These are phyloP conservation scores for Aureobasidium sp. DNA, from an alignment of 2,329 filamentous ascomycete species.

Conservation along the genomic window DNA sequence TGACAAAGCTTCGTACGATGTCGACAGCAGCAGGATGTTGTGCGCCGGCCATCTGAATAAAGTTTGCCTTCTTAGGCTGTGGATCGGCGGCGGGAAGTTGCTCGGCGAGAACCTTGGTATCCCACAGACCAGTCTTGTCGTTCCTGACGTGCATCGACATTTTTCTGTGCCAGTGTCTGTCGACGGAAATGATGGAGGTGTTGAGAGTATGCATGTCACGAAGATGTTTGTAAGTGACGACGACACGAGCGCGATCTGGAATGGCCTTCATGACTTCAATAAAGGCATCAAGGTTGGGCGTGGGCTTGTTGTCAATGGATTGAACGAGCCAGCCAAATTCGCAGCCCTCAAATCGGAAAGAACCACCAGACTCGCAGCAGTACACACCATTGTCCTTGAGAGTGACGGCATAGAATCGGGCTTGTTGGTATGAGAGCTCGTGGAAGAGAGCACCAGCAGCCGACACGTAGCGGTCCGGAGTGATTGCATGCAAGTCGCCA, in stretches of 20 bases:
- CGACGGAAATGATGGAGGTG: constrained; percentile 84
- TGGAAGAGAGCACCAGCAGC: constrained; percentile 94
- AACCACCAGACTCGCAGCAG: constrained; percentile 88
- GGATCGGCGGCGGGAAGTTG: constrained; percentile 68
- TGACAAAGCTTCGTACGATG: constrained; percentile 88
- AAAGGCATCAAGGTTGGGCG: constrained; percentile 79
- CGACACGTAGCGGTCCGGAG: constrained; percentile 89
- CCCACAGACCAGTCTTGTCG: constrained; percentile 85
- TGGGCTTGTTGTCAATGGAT: constrained; percentile 84
- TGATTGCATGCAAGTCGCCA: constrained; percentile 87
- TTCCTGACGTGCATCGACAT: constrained; percentile 92
- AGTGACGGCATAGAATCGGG: constrained; percentile 88
- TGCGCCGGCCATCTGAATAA: constrained; percentile 85
- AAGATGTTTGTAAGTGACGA: constrained; percentile 93
- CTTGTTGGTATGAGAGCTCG: constrained; percentile 93
- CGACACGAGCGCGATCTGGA: constrained; percentile 72
- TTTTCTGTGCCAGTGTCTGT: constrained; percentile 91
- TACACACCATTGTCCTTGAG: constrained; percentile 73
- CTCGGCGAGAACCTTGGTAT: constrained; percentile 80
- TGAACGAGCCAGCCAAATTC: constrained; percentile 92
- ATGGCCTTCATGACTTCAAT: constrained; percentile 85
- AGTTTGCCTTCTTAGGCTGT: constrained; percentile 71
- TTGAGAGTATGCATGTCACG: constrained; percentile 90
- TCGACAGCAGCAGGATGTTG: constrained; percentile 86
- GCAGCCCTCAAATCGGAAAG: constrained; percentile 86